phyloP scores from a whole-genome alignment of 805 yeast species.

The Starmerella floricola region DNA sequence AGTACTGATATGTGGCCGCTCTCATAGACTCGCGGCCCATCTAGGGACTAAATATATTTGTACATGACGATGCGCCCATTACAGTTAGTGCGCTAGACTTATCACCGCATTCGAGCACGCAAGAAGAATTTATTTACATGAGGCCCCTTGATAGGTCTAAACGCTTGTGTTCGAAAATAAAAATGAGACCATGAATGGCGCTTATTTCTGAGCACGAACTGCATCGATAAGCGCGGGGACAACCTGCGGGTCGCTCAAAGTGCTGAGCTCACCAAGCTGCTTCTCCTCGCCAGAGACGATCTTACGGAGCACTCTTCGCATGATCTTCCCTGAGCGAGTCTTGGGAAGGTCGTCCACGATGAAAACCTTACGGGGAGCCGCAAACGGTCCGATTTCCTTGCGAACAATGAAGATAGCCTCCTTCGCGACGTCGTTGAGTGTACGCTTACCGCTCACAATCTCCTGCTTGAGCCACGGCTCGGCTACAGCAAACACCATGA shows the following conservation, averaged over 20 bases:
- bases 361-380: constrained; percentile 82
- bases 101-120: too few species aligned
- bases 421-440: constrained; percentile 37
- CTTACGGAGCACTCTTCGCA: constrained; percentile 95
- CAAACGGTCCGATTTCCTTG: constrained; percentile 82
- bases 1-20: too few species aligned
- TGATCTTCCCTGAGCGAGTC: constrained; percentile 96
- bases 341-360: constrained; percentile 89
- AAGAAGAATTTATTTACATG: too few species aligned
- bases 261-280: constrained; percentile 82
- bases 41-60: too few species aligned
- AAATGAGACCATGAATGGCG: too few species aligned
- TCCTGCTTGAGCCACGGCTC: constrained; percentile 48
- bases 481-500: constrained; percentile 68
- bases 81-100: too few species aligned
- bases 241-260: constrained; percentile 74
- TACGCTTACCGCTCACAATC: constrained; percentile 29
- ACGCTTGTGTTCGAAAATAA: too few species aligned
- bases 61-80: too few species aligned
- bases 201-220: constrained; percentile 30
- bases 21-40: too few species aligned
- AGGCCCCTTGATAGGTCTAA: too few species aligned
- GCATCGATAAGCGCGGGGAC: constrained; percentile 65
- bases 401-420: constrained; percentile 80
- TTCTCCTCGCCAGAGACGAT: constrained; percentile 85